Evolutionary conservation across 73 alveolate species (phyloP), one percentile per base, ranked within the genome.

Genomic region (Effrenium voratum): DNA sequence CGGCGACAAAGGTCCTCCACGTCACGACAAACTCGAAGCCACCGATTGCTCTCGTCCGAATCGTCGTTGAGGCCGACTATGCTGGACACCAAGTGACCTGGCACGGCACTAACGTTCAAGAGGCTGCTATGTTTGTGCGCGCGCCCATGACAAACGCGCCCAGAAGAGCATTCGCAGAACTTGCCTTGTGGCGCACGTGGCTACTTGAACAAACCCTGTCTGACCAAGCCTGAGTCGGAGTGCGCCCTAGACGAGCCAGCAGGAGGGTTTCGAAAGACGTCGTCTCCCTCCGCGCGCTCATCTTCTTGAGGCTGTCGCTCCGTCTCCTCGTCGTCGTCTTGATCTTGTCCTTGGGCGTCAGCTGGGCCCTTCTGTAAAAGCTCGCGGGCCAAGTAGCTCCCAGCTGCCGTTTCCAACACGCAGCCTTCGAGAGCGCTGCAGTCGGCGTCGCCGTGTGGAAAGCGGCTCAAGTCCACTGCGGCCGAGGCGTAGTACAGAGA

Each of bases 61-160:
- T 19, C 84, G 2, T 73, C 84, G 16, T 73, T 77, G 88, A 40
- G 46, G 46, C 88, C 88, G 15, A 77, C 88, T 13, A 77, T 77
- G 34, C 55, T 32, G 12, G 88, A 77, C 57, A 77, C 55, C 16
- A 77, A 44, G 63, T 77, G 88, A 19, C 88, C 88, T 1, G 41
- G 19, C 26, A 52, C 8, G 26, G 19, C 8, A 8, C 19, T 52
- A 19, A 8, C 26, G 26, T 52, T 12, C 8, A 52, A 12, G 63
- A 19, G 8, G 8, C 63, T 52, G 8, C 63, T 12, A 52, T 12
- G 63, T 19, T 52, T 12, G 26, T 52, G 8, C 63, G 63, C 26
- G 63, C 63, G 26, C 8, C 63, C 63, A 8, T 52, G 8, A 8
- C 8, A 52, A 52, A 19, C 63, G 19, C 19, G 19, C 63, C 8